These are phyloP conservation scores for Coprinellus micaceus DNA, from an alignment of 768 basidiomycete species.

Conservation along the genomic window DNA sequence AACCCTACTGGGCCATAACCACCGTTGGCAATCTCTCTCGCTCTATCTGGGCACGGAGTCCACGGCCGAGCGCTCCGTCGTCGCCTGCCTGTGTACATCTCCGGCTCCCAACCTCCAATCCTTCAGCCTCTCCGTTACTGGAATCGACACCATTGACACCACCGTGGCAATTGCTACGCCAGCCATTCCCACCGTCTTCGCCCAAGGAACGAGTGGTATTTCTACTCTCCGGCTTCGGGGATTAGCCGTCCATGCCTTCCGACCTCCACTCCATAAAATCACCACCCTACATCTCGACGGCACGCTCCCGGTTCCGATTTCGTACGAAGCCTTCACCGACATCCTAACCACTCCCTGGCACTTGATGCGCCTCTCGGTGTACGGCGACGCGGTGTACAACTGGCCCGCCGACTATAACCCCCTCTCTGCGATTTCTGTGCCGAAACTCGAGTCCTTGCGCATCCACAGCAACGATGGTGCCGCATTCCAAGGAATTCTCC, in stretches of 20 bases:
- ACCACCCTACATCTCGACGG: slow-evolving; percentile 46
- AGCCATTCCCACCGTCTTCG: slow-evolving; percentile 26
- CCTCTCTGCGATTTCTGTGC: slow-evolving; percentile 16
- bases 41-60: slow-evolving; percentile 27
- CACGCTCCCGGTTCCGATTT: slow-evolving; percentile 31
- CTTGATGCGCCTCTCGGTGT: slow-evolving; percentile 40
- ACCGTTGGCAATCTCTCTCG: slow-evolving; percentile 35
- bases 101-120: slow-evolving; percentile 33
- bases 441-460: slow-evolving; percentile 37
- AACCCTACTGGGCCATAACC: slow-evolving; percentile 27
- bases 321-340: slow-evolving; percentile 29
- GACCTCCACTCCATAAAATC: slow-evolving; percentile 31
- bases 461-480: slow-evolving; percentile 36
- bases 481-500: slow-evolving; percentile 37
- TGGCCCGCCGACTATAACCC: neutral
- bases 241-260: slow-evolving; percentile 37
- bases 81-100: slow-evolving; percentile 26
- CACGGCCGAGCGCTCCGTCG: slow-evolving; percentile 19
- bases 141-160: slow-evolving; percentile 22
- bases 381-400: slow-evolving; percentile 36
- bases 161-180: slow-evolving; percentile 15
- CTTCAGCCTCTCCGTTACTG: slow-evolving; percentile 33
- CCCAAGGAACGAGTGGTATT: slow-evolving; percentile 27
- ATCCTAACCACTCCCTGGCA: slow-evolving; percentile 31
- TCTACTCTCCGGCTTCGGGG: slow-evolving; percentile 42